Evolutionary conservation across 1,284 basidiomycete species (phyloP), one percentile per base, ranked within the genome.

Genomic region (Phlebopus sp.): DNA sequence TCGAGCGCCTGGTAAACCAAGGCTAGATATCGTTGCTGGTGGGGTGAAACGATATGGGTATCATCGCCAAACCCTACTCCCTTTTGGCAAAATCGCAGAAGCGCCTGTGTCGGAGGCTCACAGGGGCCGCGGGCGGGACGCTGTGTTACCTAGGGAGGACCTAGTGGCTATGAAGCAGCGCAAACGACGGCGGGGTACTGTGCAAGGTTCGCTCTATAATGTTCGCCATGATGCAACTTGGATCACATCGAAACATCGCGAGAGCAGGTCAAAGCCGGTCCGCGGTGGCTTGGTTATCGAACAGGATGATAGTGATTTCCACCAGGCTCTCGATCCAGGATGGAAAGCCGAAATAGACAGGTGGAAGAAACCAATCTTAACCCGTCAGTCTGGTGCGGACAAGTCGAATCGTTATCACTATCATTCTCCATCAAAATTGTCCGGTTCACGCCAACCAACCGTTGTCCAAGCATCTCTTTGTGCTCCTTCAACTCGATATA

Each of bases 251-350:
- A 66, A 49, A 27, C 48, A 67, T 39, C 47, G 34, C 30, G 49
- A 54, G 42, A 37, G 53, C 32, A 50, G 46, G 32, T 19, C 49
- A 10, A 44, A 38, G 18, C 47, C 44, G 23, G 18, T 34, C 6
- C 47, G 42, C 42, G 19, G 32, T 5, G 23, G 43, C 4, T 34
- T 55, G 57, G 65, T 55, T 44, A 70, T 55, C 63, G 65, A 74
- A 44, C 40, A 70, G n/a, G 66, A 73, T 49, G 72, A 77, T 48
- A 61, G 70, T 19, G 70, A 58, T 7, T 74, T 79, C 45, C 68
- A 69, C 37, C 63, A 59, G 41, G 75, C 73, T 0, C 59, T 80
- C 40, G 71, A 70, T 42, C 77, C 77, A 50, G 55, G 59, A 34
- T 68, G 65, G 63, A 68, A 46, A 47, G 56, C 55, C 42, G 66